phyloP scores from a whole-genome alignment of 73 alveolate genomes.

The Stentor roeselii region DNA sequence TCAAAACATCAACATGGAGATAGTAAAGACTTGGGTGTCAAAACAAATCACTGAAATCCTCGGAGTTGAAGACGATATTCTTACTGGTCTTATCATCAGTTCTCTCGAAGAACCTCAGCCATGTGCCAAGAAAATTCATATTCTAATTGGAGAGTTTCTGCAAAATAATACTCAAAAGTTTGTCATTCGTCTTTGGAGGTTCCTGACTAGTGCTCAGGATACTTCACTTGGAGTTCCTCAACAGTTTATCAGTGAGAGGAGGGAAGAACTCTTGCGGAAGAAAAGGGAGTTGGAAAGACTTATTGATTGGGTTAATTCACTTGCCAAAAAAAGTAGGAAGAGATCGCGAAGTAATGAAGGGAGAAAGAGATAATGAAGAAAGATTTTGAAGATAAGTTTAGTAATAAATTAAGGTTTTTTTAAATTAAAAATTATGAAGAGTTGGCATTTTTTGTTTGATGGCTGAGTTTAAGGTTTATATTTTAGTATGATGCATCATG shows the following conservation, averaged over 20 bases:
- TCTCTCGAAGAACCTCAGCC: neutral
- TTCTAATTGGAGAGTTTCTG: neutral
- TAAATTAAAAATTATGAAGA: no score
- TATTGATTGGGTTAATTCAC: neutral
- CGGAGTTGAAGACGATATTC: constrained; percentile 11
- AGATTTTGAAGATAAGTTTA: no score
- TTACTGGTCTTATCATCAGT: neutral
- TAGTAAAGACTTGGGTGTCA: neutral
- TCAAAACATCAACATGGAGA: neutral
- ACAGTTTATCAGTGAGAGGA: neutral
- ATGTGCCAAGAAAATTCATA: neutral
- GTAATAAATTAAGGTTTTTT: no score
- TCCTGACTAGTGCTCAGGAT: neutral
- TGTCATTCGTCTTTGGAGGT: neutral
- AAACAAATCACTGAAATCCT: constrained; percentile 11
- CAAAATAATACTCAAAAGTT: neutral
- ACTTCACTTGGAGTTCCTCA: neutral
- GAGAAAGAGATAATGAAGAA: no score
- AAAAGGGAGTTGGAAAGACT: neutral
- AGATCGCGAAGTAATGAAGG: neutral
- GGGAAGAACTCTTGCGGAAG: neutral
- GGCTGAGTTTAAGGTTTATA: no score
- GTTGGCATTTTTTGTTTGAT: no score
- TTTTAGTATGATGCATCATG: no score
- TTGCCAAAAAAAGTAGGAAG: neutral